Conservation (phyloP, 495 filamentous ascomycete genomes). For the Paragyromitra xinjiangensis region DNA sequence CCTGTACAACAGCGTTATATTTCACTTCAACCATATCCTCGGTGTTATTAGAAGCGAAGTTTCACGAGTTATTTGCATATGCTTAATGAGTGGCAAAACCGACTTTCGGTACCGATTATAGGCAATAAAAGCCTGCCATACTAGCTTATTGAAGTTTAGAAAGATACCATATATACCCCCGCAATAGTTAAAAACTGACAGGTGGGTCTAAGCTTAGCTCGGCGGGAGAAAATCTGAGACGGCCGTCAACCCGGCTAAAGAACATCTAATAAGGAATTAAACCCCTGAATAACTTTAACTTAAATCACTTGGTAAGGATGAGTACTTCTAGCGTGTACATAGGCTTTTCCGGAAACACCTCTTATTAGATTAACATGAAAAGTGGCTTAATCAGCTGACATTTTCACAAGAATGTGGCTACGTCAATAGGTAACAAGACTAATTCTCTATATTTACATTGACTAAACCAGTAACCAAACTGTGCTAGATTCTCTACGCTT, state of each 20-base stretch:
- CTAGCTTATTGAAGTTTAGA: background rate
- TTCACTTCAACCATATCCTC: conserved; percentile 12
- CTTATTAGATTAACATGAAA: too few species aligned
- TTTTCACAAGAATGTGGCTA: too few species aligned
- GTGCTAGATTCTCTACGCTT: background rate
- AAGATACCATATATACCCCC: background rate
- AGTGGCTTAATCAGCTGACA: too few species aligned
- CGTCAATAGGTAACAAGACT: background rate
- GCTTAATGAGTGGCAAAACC: background rate
- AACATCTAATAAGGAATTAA: background rate
- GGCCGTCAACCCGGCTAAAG: conserved; percentile 3
- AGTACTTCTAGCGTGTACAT: background rate
- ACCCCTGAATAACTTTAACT: background rate
- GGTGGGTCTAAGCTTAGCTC: background rate
- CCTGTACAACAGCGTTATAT: conserved; percentile 12
- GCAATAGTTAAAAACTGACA: background rate
- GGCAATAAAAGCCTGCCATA: background rate
- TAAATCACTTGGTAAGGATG: background rate
- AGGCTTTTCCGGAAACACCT: too few species aligned
- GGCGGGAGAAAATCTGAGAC: background rate
- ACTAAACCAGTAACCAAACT: background rate
- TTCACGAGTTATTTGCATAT: background rate
- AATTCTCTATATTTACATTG: conserved; percentile 10
- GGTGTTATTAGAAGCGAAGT: conserved; percentile 28
- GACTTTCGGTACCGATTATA: background rate